These are phyloP conservation scores for Botrytis sinoallii DNA, from an alignment of 2,329 filamentous ascomycete genomes.

Conservation along the genomic window DNA sequence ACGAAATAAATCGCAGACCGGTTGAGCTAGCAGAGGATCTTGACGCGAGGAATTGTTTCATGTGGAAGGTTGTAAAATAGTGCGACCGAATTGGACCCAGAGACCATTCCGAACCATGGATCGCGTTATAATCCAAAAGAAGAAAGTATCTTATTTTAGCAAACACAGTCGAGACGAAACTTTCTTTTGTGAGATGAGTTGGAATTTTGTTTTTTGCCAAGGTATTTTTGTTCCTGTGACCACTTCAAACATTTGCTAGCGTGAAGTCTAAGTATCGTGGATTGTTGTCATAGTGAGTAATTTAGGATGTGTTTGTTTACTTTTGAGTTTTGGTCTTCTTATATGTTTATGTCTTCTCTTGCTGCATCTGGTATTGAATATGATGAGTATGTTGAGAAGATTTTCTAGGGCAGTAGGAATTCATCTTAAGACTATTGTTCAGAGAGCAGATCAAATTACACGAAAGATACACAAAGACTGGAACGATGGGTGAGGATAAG, in stretches of 20 bases:
- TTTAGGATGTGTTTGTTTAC: background rate
- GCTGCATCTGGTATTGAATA: rapidly evolving
- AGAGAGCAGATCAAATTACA: rapidly evolving
- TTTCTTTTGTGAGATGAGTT: background rate
- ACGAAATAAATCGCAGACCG: background rate
- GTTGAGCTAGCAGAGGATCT: background rate
- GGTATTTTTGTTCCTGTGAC: background rate
- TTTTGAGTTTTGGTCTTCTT: background rate
- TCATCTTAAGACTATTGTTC: background rate
- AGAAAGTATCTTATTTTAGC: background rate
- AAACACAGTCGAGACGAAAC: background rate
- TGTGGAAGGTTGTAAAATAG: background rate
- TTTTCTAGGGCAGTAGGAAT: background rate
- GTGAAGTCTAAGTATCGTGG: background rate
- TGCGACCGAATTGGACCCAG: background rate
- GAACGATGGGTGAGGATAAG: background rate
- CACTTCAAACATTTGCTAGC: background rate
- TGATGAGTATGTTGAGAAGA: background rate
- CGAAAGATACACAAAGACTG: background rate
- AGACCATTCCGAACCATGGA: background rate
- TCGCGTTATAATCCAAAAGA: background rate
- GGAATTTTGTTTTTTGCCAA: background rate
- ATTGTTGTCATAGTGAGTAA: background rate
- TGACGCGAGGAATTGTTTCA: background rate
- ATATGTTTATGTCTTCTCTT: background rate